Percentiles rank a stretch among this genome's conserved stretches.
These are phyloP conservation scores for Ascochyta rabiei DNA, from an alignment of 2,329 filamentous ascomycete genomes.

Conservation along the genomic window DNA sequence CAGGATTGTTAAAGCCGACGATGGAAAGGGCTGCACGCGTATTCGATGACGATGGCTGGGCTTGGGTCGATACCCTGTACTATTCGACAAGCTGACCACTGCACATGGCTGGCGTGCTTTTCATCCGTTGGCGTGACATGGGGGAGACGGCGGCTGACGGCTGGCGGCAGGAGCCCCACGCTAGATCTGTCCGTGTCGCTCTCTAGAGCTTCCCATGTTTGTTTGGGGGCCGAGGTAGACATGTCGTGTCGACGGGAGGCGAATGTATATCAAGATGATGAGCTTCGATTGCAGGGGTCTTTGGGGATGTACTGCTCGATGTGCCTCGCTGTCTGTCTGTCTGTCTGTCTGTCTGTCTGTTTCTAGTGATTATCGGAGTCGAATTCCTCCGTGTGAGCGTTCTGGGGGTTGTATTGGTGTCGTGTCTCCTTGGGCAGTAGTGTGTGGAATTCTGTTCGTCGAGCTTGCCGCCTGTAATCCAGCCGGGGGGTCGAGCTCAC, in stretches of 20 bases:
- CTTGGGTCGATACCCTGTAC: neutral
- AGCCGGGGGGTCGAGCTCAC: neutral
- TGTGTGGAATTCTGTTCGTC: neutral
- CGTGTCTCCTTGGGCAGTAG: neutral
- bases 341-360: neutral
- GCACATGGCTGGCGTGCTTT: neutral
- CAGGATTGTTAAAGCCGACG: too few species aligned
- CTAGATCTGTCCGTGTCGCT: neutral
- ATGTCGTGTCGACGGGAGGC: too few species aligned
- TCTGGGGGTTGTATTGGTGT: neutral
- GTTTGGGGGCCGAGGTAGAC: too few species aligned
- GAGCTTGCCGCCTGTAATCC: neutral
- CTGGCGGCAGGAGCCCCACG: neutral
- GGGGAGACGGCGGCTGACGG: too few species aligned
- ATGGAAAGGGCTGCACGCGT: too few species aligned
- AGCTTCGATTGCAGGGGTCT: too few species aligned
- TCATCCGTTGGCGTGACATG: neutral
- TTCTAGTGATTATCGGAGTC: neutral
- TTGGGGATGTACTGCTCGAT: too few species aligned
- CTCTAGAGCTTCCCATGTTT: neutral
- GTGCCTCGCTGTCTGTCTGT: neutral
- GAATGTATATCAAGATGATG: too few species aligned
- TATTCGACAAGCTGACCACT: neutral
- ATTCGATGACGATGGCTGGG: too few species aligned
- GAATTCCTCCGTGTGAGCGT: neutral